Evolutionary conservation across 2,329 filamentous ascomycete genomes (phyloP), one percentile per base, ranked within the genome.

Genomic region (Colletotrichum tofieldiae): DNA sequence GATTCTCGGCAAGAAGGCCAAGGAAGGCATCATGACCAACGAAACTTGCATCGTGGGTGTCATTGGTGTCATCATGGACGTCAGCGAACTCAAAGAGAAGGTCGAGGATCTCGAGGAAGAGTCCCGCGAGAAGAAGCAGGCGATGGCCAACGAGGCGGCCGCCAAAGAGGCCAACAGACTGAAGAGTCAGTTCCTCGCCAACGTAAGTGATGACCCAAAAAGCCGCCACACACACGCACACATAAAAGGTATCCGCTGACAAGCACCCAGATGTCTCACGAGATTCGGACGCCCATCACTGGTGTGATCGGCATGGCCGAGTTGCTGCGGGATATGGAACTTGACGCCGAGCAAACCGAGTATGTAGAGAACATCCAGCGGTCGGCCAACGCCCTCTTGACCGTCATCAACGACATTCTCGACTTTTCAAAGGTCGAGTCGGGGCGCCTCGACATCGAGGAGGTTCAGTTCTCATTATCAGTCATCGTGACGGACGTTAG

Each of bases 351-450:
- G 75, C 92, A 94, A 77, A 86, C 88, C 70, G 93, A 95, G 68
- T 93, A 91, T 73, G 91, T 93, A 3, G 92, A 94, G 75, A 94
- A 94, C 73, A 94, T 96, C 8, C 91, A 94, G 77, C 88, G 92
- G 63, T 95, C 93, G 7, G 93, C 93, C 0, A 95, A 96, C 74
- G 94, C 93, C 2, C 84, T 97, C 3, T 85, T 97, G 26, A 96
- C 94, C 0, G 93, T 97, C 51, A 97, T 97, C 81, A 97, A 97
- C 77, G 94, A 97, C 77, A 97, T 97, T 67, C 85, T 97, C 1
- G 94, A 97, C 81, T 95, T 97, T 79, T 96, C 94, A 5, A 97
- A 97, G 80, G 92, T 94, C 1, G 93, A 95, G 79, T 94, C 92
- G 11, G 93, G 93, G 3, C 87, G 92, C 9, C 82, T 95, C 26